Conservation (phyloP, 192 early-diverging fungal genomes). For the Chytriomyces confervae region DNA sequence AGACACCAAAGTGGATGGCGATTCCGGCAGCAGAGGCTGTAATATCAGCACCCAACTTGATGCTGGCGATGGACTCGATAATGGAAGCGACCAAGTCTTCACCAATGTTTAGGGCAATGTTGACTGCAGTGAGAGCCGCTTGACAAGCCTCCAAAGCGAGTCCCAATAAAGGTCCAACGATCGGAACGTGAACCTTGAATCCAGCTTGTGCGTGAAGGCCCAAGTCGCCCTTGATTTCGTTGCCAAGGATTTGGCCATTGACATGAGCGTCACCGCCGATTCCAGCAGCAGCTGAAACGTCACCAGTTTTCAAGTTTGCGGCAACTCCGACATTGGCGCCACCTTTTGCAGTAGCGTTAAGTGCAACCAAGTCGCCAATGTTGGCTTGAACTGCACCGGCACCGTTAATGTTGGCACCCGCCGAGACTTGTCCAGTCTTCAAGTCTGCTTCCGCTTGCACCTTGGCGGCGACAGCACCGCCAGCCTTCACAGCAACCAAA, state of each 20-base stretch:
- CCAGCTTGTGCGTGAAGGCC: not conserved
- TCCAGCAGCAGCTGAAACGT: not conserved
- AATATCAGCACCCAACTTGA: not conserved
- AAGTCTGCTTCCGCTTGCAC: not conserved
- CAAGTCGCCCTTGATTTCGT: not conserved
- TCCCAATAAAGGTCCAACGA: not conserved
- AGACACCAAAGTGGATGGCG: not conserved
- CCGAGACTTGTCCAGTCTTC: not conserved
- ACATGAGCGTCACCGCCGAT: not conserved
- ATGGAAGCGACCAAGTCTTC: not conserved
- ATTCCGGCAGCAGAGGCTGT: not conserved
- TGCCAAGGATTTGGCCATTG: not conserved
- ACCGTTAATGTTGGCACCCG: not conserved
- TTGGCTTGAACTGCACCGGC: not conserved
- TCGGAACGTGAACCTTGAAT: not conserved
- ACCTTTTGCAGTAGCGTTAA: not conserved
- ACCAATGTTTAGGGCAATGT: not conserved
- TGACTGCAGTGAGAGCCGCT: not conserved
- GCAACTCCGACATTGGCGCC: not conserved
- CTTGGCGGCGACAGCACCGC: not conserved
- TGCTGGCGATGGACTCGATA: not conserved
- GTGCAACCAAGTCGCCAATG: not conserved
- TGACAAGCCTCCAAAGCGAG: not conserved
- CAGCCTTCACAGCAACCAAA: not conserved
- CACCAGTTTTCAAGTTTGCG: not conserved